Base-by-base conservation (phyloP, 805 yeast genomes). In the Metschnikowia aberdeeniae region DNA sequence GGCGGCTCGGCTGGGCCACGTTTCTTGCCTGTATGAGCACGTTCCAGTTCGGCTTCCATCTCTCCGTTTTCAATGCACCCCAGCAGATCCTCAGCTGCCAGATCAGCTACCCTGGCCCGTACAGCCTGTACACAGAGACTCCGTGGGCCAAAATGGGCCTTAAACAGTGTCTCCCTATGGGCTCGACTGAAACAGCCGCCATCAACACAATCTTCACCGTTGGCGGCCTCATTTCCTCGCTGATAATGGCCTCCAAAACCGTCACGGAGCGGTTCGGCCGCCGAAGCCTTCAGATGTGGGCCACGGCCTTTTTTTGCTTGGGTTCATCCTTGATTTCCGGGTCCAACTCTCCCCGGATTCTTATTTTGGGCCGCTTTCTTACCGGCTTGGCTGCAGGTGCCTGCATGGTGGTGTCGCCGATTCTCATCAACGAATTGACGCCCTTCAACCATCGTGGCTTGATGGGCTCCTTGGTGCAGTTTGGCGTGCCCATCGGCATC, bases 401-500 rank as follows among this genome's bases (percentile, higher is more conserved):
- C 6, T 58, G 68, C 3, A 59, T 69, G 45, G 68, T 68, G n/a
- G 63, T 68, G 32, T 62, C 74, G 11, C 75, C 75, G 5, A 62
- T 71, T 35, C 55, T 69, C 40, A 59, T 71, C 42, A 70, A 64
- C 48, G 75, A 71, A 46, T 44, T 70, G 13, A 59, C 75, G 0
- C 74, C 75, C 0, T 50, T 60, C 10, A 66, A 64, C 47, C 72
- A 68, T 43, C 52, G 73, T 17, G 76, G 76, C n/a, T 56, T 69
- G 12, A 49, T 71, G 50, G 76, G 76, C 1, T 58, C 72, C 2
- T 53, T 69, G 29, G 55, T 65, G 33, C 76, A 70, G 54, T 56
- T 69, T 17, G 66, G 72, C 0, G 66, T 70, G 5, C 67, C 73
- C 3, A 43, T 60, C 8, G 75, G 76, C 3, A 63, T 71, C n/a